Evolutionary conservation across 2,329 filamentous ascomycete species (phyloP), one percentile per base, ranked within the genome.

Genomic region (Aspergillus clavatus): DNA sequence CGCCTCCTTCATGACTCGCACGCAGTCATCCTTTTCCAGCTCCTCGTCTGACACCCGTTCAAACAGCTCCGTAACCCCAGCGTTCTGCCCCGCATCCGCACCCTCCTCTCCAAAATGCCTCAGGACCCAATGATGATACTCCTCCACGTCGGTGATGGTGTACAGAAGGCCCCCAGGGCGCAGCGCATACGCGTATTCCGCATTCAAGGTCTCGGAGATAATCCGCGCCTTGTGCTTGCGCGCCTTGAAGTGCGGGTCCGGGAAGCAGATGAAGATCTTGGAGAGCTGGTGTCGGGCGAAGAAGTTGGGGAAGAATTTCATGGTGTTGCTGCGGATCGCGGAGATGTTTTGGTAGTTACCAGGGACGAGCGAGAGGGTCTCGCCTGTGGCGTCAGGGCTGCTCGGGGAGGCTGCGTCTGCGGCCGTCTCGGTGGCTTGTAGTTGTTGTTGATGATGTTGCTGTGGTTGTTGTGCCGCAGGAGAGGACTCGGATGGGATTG

Each of bases 291-390:
- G 76, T 60, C 84, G 86, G 43, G 71, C 74, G 75, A 98, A 97
- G 76, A 96, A 95, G 65, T 98, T 97, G 51, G 94, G 91, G n/a
- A 98, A 75, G 69, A 97, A 98, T 67, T 98, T 98, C 93, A 98
- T 98, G 4, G 89, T 88, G 72, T 98, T 98, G 54, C 88, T 87
- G 51, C 93, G 84, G 38, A 98, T 75, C 63, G 89, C 94, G 26
- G 86, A 83, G 43, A 91, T 84, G 66, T 98, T 98, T 62, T 94
- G 85, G 67, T 89, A 97, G 38, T 73, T 68, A 14, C 67, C 65
- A 0, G 65, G 57, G 12, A 67, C 50, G 31, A 57, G 55, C 4
- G 52, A 38, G 5, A 18, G 10, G 8, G 3, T 10, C 7, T 33
- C 7, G 14, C 18, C 14, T 7, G 31, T 18, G 31, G 11, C 31